Conservation (phyloP, 129 eudicot species). For the Artemisia argyi region DNA sequence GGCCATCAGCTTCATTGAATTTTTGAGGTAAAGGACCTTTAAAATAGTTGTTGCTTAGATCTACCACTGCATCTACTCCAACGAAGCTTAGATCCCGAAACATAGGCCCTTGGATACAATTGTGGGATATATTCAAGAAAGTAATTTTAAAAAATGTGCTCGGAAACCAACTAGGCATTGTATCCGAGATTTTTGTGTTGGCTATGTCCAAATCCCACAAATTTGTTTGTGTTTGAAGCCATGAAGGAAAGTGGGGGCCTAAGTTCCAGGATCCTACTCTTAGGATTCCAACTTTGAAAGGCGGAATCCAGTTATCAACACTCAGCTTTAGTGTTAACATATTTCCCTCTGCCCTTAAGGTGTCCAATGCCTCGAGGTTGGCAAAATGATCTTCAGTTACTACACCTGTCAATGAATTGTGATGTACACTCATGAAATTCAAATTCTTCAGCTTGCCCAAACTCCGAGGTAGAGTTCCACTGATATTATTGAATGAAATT, state of each 20-base stretch:
- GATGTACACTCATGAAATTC: constrained; percentile 1
- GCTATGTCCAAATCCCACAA: constrained; percentile 26
- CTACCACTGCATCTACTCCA: too few relatives aligned
- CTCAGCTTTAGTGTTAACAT: constrained; percentile 20
- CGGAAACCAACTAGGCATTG: too few relatives aligned
- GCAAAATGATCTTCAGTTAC: constrained; percentile 42
- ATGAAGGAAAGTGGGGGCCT: constrained; percentile 36
- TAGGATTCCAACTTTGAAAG: constrained; percentile 26
- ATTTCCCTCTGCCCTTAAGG: constrained; percentile 28
- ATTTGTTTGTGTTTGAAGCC: constrained; percentile 34
- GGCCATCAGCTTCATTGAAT: too few relatives aligned
- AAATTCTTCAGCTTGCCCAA: constrained; percentile 34
- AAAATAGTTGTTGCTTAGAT: too few relatives aligned
- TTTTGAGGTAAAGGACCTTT: too few relatives aligned
- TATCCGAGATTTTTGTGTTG: constrained; percentile 25
- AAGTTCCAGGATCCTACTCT: constrained; percentile 27
- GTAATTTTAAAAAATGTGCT: too few relatives aligned
- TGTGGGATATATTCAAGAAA: too few relatives aligned
- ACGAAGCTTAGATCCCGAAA: too few relatives aligned
- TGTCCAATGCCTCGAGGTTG: constrained; percentile 27
- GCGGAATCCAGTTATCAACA: constrained; percentile 31
- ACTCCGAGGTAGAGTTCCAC: constrained; percentile 39
- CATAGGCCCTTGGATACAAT: too few relatives aligned
- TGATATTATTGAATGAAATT: constrained; percentile 24
- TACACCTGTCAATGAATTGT: constrained; percentile 36